phyloP scores from a whole-genome alignment of 805 yeast genomes.

The Zygosaccharomyces kombuchaensis region DNA sequence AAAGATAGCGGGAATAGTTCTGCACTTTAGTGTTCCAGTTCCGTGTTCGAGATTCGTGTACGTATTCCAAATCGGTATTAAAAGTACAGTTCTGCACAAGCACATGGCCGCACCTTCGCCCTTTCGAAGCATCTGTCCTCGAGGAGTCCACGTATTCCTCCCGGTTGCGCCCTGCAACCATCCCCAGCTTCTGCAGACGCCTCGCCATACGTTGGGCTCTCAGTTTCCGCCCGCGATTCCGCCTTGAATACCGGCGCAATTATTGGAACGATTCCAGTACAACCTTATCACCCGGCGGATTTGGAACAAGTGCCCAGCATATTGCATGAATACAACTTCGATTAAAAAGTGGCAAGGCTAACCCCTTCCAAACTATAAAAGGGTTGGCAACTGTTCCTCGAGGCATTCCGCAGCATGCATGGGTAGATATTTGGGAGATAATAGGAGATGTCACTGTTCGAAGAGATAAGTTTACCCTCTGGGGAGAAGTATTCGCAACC shows the following conservation, averaged over 20 bases:
- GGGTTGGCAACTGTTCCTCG: not conserved
- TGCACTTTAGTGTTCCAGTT: too few relatives aligned
- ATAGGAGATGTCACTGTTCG: conserved; percentile 11
- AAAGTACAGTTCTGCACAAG: too few relatives aligned
- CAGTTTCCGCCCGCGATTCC: conserved; percentile 2
- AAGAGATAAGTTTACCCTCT: conserved; percentile 54
- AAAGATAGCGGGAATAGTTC: too few relatives aligned
- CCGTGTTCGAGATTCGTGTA: too few relatives aligned
- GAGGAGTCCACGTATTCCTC: too few relatives aligned
- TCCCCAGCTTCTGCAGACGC: too few relatives aligned
- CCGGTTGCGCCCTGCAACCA: too few relatives aligned
- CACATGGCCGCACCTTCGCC: too few relatives aligned
- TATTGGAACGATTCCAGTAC: not conserved
- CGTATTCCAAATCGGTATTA: too few relatives aligned
- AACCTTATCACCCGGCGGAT: not conserved
- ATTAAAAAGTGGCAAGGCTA: too few relatives aligned
- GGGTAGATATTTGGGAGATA: not conserved
- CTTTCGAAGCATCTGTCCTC: too few relatives aligned
- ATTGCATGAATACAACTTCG: too few relatives aligned
- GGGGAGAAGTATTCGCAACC: conserved; percentile 69
- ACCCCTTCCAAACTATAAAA: not conserved
- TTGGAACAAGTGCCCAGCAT: not conserved
- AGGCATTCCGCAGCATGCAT: not conserved
- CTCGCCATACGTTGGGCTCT: not conserved
- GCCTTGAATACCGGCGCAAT: conserved; percentile 2